phyloP scores from a whole-genome alignment of 139 green algal species.

The Chlorella vulgaris region DNA sequence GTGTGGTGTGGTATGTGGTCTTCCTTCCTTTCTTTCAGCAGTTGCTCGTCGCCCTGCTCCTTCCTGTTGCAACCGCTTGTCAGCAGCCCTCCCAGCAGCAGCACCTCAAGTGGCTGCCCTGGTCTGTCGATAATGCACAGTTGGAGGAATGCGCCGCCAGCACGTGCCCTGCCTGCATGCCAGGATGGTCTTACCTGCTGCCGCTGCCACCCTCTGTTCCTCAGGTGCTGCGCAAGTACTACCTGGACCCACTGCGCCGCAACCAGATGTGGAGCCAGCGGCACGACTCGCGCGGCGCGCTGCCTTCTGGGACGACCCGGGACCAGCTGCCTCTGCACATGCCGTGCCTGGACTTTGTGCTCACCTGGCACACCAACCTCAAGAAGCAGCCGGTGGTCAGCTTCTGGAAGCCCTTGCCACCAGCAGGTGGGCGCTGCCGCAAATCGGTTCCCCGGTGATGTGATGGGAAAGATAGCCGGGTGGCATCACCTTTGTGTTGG shows the following conservation, averaged over 20 bases:
- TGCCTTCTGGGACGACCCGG: neutral
- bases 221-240: conserved; percentile 56
- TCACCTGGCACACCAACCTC: conserved; percentile 57
- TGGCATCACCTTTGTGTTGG: neutral
- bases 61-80: too few species aligned
- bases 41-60: too few species aligned
- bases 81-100: too few species aligned
- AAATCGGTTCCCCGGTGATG: neutral
- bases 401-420: conserved; percentile 70
- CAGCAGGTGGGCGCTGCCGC: conserved; percentile 9
- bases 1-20: too few species aligned
- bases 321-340: conserved; percentile 57
- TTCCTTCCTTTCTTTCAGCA: too few species aligned
- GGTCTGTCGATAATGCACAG: too few species aligned
- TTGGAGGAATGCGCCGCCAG: too few species aligned
- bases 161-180: too few species aligned
- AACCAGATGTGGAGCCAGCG: conserved; percentile 39
- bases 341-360: conserved; percentile 59
- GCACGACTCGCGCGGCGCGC: conserved; percentile 21
- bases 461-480: neutral
- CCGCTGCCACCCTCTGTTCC: too few species aligned
- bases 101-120: too few species aligned
- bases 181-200: too few species aligned
- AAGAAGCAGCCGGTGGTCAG: conserved; percentile 51
- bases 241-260: conserved; percentile 38